Evolutionary conservation across 768 basidiomycete genomes (phyloP).

Genomic region (Lepiota venenata): DNA sequence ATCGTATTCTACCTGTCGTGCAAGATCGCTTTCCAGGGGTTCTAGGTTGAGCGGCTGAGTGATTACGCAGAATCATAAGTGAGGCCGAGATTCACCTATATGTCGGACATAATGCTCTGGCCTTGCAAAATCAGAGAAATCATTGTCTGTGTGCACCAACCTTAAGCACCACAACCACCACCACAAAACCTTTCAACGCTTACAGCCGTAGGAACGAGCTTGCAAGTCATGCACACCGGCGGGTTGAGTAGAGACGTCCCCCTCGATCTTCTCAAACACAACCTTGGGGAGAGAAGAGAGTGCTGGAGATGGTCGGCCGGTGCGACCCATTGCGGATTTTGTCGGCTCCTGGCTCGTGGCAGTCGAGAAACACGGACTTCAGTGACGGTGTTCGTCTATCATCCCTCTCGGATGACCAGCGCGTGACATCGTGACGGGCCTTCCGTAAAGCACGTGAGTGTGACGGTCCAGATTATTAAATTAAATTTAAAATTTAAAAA

Average conservation of each 20-base stretch:
- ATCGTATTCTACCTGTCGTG: slow-evolving; percentile 95
- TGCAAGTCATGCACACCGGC: slow-evolving; percentile 62
- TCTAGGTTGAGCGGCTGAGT: slow-evolving; percentile 42
- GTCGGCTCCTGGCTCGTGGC: neutral
- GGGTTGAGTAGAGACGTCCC: slow-evolving; percentile 57
- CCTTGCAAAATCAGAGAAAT: slow-evolving; percentile 66
- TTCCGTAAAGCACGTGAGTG: slow-evolving; percentile 1
- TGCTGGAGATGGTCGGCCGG: slow-evolving; percentile 26
- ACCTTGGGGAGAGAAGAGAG: slow-evolving; percentile 52
- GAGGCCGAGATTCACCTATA: slow-evolving; percentile 55
- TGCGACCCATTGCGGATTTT: slow-evolving; percentile 33
- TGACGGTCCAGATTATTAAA: slow-evolving; percentile 8
- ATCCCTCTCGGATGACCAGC: neutral
- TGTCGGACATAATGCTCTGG: slow-evolving; percentile 90
- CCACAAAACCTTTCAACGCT: slow-evolving; percentile 23
- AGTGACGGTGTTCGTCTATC: slow-evolving; percentile 2
- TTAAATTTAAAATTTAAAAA: no score
- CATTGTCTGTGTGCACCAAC: slow-evolving; percentile 34
- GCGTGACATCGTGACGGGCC: slow-evolving; percentile 4
- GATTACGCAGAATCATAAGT: neutral
- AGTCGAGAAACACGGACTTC: neutral
- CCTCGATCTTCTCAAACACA: slow-evolving; percentile 63
- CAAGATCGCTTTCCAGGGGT: slow-evolving; percentile 89
- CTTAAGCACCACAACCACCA: slow-evolving; percentile 1
- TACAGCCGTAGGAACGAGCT: slow-evolving; percentile 72